Percentiles rank a stretch among this genome's conserved stretches.
Evolutionary conservation across 2,329 filamentous ascomycete species (phyloP).

Genomic region (Aspergillus tubingensis): DNA sequence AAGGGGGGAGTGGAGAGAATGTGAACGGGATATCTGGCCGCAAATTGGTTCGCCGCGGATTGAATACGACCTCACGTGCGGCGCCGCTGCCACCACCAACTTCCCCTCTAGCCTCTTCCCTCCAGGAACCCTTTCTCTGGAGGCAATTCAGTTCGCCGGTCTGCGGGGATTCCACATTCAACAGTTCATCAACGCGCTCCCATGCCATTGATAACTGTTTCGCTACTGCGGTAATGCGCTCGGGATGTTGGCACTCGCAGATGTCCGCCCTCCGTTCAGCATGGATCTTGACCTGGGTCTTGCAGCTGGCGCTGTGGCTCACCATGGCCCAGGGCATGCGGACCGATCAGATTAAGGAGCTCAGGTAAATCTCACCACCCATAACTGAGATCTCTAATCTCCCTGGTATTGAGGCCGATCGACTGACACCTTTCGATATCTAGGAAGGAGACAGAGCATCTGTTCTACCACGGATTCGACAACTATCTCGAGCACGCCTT

Average conservation of each 20-base stretch:
- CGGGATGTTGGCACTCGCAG: slow-evolving; percentile 42
- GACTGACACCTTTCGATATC: neutral
- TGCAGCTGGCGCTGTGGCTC: slow-evolving; percentile 40
- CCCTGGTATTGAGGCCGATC: neutral
- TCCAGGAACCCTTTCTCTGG: slow-evolving; percentile 9
- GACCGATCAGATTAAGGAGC: slow-evolving; percentile 36
- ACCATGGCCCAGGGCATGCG: slow-evolving; percentile 38
- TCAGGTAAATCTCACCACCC: slow-evolving; percentile 33
- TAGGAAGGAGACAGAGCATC: slow-evolving; percentile 57
- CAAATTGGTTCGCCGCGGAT: slow-evolving; percentile 9
- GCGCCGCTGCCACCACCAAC: slow-evolving; percentile 8
- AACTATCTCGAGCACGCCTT: slow-evolving; percentile 95
- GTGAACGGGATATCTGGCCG: slow-evolving; percentile 36
- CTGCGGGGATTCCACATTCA: slow-evolving; percentile 27
- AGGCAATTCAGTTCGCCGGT: slow-evolving; percentile 19
- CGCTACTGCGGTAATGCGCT: slow-evolving; percentile 42
- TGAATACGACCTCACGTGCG: slow-evolving; percentile 20
- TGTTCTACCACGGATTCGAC: slow-evolving; percentile 96
- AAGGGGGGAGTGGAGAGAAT: slow-evolving; percentile 13
- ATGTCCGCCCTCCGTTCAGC: slow-evolving; percentile 37
- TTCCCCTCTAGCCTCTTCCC: slow-evolving; percentile 8
- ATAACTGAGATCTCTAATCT: neutral
- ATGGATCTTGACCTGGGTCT: slow-evolving; percentile 38
- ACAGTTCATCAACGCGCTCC: slow-evolving; percentile 28
- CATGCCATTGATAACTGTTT: slow-evolving; percentile 27